Evolutionary conservation across 257 asterid genomes (phyloP).

Genomic region (Solanum bulbocastanum): DNA sequence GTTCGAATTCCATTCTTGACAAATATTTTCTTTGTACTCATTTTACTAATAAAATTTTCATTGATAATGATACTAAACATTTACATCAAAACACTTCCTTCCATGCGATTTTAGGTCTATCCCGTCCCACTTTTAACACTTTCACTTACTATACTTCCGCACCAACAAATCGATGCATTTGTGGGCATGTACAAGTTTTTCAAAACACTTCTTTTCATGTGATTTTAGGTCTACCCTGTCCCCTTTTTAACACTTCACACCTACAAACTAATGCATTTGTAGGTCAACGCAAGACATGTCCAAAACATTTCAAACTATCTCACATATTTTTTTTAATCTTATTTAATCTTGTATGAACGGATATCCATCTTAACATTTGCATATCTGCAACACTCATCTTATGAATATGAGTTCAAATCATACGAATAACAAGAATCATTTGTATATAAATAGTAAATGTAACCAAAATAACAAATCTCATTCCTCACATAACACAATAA

Average conservation of each 20-base stretch:
- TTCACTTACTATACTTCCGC: neutral
- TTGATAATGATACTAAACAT: too few relatives aligned
- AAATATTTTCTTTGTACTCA: neutral
- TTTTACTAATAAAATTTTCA: too few relatives aligned
- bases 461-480: neutral
- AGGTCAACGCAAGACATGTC: neutral
- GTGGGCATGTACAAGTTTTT: too few relatives aligned
- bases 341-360: neutral
- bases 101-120: too few relatives aligned
- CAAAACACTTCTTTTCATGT: too few relatives aligned
- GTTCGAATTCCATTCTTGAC: constrained; percentile 1
- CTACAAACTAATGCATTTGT: neutral
- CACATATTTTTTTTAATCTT: neutral
- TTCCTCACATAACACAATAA: neutral
- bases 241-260: neutral
- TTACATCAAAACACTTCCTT: neutral
- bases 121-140: neutral
- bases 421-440: neutral
- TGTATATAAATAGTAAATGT: neutral
- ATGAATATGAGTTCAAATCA: neutral
- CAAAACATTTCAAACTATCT: neutral
- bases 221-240: too few relatives aligned
- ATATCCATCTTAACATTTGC: neutral
- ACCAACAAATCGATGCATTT: too few relatives aligned
- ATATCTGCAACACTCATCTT: neutral